Conservation (phyloP, 371 early-diverging fungal species). For the Mortierella sp. region DNA sequence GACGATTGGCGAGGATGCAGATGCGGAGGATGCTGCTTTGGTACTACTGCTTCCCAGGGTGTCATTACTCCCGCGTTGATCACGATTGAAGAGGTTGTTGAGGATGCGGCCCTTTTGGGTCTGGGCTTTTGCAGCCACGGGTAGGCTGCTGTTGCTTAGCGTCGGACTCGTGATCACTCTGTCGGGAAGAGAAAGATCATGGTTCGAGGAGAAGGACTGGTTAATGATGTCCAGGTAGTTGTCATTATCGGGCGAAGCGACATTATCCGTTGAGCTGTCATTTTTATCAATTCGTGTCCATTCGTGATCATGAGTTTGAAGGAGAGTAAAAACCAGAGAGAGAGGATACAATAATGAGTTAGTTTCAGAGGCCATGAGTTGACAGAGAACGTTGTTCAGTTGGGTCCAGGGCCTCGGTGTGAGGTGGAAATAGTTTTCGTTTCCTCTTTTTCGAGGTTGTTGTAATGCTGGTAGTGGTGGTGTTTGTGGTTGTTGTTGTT, state of each 20-base stretch:
- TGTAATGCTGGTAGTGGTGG: neutral
- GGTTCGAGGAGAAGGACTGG: conserved; percentile 89
- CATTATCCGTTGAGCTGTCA: conserved; percentile 14
- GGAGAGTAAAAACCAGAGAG: neutral
- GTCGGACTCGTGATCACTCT: conserved; percentile 36
- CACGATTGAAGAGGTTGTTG: conserved; percentile 20
- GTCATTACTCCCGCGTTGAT: conserved; percentile 35
- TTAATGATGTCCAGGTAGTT: conserved; percentile 83
- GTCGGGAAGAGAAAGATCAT: conserved; percentile 78
- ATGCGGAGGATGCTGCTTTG: neutral
- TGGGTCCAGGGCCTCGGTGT: neutral
- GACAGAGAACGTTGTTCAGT: neutral
- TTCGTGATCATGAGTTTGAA: neutral
- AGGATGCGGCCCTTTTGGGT: conserved; percentile 25
- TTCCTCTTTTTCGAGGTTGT: neutral
- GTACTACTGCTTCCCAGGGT: conserved; percentile 11
- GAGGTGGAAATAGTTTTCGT: neutral
- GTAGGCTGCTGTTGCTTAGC: neutral
- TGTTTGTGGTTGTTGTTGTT: neutral
- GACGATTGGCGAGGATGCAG: conserved; percentile 25
- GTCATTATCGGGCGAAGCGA: conserved; percentile 12
- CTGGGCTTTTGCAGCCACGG: neutral
- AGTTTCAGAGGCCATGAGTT: neutral
- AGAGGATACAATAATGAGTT: neutral
- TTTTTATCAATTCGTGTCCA: neutral